Evolutionary conservation across 2,329 filamentous ascomycete species (phyloP).

Genomic region (Beauveria sp.): DNA sequence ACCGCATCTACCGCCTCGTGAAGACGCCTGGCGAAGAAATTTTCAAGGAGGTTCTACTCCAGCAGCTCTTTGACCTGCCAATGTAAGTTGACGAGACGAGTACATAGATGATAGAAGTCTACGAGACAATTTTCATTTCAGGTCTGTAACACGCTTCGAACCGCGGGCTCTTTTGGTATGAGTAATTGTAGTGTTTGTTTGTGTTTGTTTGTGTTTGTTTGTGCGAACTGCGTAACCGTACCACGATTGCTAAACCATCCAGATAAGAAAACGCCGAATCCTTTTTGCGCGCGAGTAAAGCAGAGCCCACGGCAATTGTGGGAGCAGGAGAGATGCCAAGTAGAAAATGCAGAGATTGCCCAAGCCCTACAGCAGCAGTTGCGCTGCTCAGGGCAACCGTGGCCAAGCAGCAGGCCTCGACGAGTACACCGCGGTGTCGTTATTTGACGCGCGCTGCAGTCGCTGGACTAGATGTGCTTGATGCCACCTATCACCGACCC

Average conservation of each 20-base stretch:
- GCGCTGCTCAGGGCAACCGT: background rate
- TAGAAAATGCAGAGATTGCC: background rate
- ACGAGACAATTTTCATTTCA: background rate
- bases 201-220: background rate
- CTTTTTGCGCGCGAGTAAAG: background rate
- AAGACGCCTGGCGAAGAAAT: slow-evolving; percentile 57
- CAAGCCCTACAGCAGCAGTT: background rate
- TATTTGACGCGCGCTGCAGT: background rate
- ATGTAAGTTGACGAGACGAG: slow-evolving; percentile 16
- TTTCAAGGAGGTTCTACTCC: slow-evolving; percentile 60
- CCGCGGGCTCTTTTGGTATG: background rate
- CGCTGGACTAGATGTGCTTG: slow-evolving; percentile 54
- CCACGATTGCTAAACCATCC: background rate
- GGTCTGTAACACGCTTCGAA: background rate
- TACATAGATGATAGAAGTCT: background rate
- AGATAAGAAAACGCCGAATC: slow-evolving; percentile 6
- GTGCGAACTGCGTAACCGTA: background rate
- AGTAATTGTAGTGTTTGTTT: background rate
- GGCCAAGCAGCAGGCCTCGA: background rate
- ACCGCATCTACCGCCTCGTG: slow-evolving; percentile 70
- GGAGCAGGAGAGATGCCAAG: background rate
- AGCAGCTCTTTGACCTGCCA: slow-evolving; percentile 49
- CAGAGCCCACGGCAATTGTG: background rate
- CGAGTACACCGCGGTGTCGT: too few species aligned
- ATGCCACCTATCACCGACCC: slow-evolving; percentile 76